These are phyloP conservation scores for Tulasnella sp. DNA, from an alignment of 768 basidiomycete genomes.

Conservation along the genomic window DNA sequence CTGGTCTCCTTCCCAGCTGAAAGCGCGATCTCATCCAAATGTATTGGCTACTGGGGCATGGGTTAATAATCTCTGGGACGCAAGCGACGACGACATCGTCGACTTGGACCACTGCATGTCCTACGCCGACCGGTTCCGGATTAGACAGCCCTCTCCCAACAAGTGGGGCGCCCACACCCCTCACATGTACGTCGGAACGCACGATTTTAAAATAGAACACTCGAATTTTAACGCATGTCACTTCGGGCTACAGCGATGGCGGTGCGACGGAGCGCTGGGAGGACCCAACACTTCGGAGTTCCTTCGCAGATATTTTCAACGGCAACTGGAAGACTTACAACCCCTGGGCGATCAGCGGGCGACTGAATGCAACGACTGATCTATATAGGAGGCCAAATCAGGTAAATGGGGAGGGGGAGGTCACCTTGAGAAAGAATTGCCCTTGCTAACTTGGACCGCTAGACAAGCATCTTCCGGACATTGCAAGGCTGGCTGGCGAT, in stretches of 20 bases:
- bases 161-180: slow-evolving; percentile 49
- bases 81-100: slow-evolving; percentile 42
- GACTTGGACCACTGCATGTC: slow-evolving; percentile 54
- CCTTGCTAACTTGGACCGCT: slow-evolving; percentile 17
- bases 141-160: slow-evolving; percentile 53
- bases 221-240: background rate
- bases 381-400: slow-evolving; percentile 22
- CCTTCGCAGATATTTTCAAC: slow-evolving; percentile 26
- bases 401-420: background rate
- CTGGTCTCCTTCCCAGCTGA: slow-evolving; percentile 51
- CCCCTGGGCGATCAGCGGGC: slow-evolving; percentile 25
- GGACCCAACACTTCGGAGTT: slow-evolving; percentile 24
- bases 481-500: slow-evolving; percentile 76
- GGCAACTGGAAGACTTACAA: slow-evolving; percentile 25
- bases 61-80: slow-evolving; percentile 59
- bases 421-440: background rate
- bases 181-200: slow-evolving; percentile 32
- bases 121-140: slow-evolving; percentile 69
- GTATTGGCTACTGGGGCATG: slow-evolving; percentile 49
- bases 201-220: background rate
- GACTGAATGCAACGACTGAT: slow-evolving; percentile 23
- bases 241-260: slow-evolving; percentile 27
- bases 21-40: slow-evolving; percentile 61
- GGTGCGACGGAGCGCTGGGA: slow-evolving; percentile 27
- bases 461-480: slow-evolving; percentile 34